Conservation (phyloP, 2,329 filamentous ascomycete species). For the Botrytis cinerea region DNA sequence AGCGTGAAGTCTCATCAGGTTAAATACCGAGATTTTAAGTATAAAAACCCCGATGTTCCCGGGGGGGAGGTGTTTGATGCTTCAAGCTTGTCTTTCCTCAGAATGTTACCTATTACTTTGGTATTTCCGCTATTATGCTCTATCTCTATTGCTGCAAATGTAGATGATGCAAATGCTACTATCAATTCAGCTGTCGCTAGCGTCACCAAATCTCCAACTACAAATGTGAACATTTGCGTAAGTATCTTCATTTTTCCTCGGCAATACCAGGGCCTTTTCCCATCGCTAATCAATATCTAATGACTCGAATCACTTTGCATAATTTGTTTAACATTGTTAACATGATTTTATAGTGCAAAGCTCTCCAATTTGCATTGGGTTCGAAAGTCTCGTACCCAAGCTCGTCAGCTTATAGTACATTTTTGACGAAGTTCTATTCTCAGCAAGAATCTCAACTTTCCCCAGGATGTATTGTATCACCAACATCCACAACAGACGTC, state of each 20-base stretch:
- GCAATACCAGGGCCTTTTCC: too few relatives aligned
- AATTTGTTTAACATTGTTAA: background rate
- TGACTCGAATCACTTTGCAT: background rate
- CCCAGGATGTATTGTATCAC: background rate
- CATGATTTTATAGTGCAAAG: background rate
- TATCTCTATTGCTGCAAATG: background rate
- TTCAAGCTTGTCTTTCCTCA: background rate
- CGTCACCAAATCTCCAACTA: background rate
- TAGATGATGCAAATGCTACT: background rate
- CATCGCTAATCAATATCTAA: background rate
- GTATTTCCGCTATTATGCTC: background rate
- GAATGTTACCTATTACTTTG: background rate
- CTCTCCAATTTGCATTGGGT: background rate
- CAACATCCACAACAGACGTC: background rate
- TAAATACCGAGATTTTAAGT: background rate
- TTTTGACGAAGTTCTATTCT: constrained; percentile 2
- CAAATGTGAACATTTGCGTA: background rate
- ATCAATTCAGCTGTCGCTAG: background rate
- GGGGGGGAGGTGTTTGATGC: background rate
- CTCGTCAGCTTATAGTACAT: background rate
- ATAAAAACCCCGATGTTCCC: background rate
- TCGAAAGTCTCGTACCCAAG: background rate
- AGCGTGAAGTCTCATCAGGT: background rate
- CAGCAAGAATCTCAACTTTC: constrained; percentile 1
- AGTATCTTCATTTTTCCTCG: background rate